Conservation (phyloP, 2,329 filamentous ascomycete species). For the Beauveria brongniartii region DNA sequence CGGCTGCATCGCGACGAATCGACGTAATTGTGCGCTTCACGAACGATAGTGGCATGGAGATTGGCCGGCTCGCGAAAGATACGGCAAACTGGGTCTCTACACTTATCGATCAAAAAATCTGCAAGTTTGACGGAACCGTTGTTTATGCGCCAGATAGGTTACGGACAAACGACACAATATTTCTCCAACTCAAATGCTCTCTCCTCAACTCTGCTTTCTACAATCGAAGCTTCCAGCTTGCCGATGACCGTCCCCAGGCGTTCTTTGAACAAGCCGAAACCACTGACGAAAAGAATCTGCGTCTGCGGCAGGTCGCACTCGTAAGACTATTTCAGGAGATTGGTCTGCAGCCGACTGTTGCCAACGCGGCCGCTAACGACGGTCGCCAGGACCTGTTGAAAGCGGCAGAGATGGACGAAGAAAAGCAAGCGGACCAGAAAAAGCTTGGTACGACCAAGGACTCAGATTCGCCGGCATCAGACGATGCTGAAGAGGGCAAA, state of each 20-base stretch:
- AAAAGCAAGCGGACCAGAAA: conserved; percentile 51
- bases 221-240: conserved; percentile 46
- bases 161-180: conserved; percentile 89
- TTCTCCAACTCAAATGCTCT: conserved; percentile 75
- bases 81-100: conserved; percentile 87
- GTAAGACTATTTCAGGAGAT: conserved; percentile 87
- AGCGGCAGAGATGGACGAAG: conserved; percentile 82
- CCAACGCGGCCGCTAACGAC: conserved; percentile 69
- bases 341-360: conserved; percentile 65
- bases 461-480: conserved; percentile 43
- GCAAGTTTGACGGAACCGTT: conserved; percentile 77
- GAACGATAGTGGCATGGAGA: conserved; percentile 67
- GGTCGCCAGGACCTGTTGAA: conserved; percentile 77
- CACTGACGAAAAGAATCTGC: conserved; percentile 71
- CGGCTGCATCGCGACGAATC: conserved; percentile 54
- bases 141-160: conserved; percentile 82
- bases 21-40: conserved; percentile 93
- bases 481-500: conserved; percentile 73
- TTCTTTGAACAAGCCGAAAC: conserved; percentile 83
- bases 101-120: conserved; percentile 82
- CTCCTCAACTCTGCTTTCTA: conserved; percentile 69
- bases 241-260: conserved; percentile 62
- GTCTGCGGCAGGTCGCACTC: conserved; percentile 76
- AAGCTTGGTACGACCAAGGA: conserved; percentile 26
- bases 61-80: conserved; percentile 81